Evolutionary conservation across 192 early-diverging fungal genomes (phyloP).

Genomic region (Coemansia sp.): DNA sequence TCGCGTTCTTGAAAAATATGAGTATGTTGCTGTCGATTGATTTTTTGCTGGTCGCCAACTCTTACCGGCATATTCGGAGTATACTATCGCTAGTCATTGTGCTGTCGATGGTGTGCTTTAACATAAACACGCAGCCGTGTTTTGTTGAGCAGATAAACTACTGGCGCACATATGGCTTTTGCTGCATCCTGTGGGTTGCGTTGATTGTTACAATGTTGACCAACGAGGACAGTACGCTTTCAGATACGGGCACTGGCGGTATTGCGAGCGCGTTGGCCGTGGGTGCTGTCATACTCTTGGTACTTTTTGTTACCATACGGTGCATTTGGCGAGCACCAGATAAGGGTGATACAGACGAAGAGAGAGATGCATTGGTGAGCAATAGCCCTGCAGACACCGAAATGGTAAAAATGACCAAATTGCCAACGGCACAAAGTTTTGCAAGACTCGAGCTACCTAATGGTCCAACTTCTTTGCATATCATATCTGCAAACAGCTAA

Average conservation of each 20-base stretch:
- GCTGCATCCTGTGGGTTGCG: conserved; percentile 68
- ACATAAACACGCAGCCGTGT: conserved; percentile 68
- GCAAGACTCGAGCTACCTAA: not conserved
- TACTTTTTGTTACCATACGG: conserved; percentile 56
- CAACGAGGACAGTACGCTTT: conserved; percentile 47
- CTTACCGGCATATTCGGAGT: conserved; percentile 61
- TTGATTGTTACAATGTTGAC: conserved; percentile 66
- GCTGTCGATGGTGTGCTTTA: conserved; percentile 70
- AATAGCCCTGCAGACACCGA: not conserved
- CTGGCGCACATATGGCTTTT: conserved; percentile 65
- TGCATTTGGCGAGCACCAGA: conserved; percentile 2
- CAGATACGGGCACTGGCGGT: conserved; percentile 38
- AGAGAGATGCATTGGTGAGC: conserved; percentile 9
- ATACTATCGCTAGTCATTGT: conserved; percentile 68
- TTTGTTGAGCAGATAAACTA: conserved; percentile 76
- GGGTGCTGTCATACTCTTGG: conserved; percentile 59
- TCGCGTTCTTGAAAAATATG: conserved; percentile 75
- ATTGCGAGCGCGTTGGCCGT: conserved; percentile 52
- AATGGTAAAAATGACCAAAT: not conserved
- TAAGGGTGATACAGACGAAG: not conserved
- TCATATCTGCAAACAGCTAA: not conserved
- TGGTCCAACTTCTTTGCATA: not conserved
- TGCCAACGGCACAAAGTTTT: not conserved
- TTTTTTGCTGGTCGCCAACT: conserved; percentile 62
- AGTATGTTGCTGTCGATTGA: conserved; percentile 69